Percentiles rank a stretch among this genome's conserved stretches.
Conservation (phyloP, 805 yeast species). For the Pichia scutulata region DNA sequence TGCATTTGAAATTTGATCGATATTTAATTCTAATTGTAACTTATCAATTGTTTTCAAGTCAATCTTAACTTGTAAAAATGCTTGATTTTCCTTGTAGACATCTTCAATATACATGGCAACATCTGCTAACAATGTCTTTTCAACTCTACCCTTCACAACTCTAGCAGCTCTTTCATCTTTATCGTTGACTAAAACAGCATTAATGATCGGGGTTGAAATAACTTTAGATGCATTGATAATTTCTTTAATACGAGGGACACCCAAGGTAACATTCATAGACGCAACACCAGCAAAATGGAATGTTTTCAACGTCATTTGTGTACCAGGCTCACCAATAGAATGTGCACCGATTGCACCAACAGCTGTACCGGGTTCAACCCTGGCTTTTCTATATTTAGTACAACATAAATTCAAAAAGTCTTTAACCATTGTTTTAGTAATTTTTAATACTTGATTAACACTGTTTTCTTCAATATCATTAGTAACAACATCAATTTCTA, state of each 20-base stretch:
- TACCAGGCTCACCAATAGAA: constrained; percentile 98
- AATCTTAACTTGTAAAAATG: constrained; percentile 72
- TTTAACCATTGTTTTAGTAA: constrained; percentile 51
- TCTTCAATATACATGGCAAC: constrained; percentile 88
- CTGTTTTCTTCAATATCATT: constrained; percentile 32
- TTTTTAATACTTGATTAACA: constrained; percentile 58
- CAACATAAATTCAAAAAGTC: constrained; percentile 72
- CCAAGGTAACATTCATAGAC: constrained; percentile 95
- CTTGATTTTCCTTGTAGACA: constrained; percentile 74
- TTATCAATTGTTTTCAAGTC: constrained; percentile 81
- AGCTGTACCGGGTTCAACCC: constrained; percentile 98
- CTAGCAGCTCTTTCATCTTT: constrained; percentile 96
- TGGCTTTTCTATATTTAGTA: constrained; percentile 76
- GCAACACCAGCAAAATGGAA: constrained; percentile 97
- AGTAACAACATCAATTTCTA: constrained; percentile 9
- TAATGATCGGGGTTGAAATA: constrained; percentile 94
- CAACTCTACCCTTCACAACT: constrained; percentile 95
- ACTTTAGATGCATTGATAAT: constrained; percentile 94
- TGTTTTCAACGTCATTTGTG: constrained; percentile 89
- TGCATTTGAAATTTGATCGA: constrained; percentile 82
- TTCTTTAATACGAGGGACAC: constrained; percentile 99
- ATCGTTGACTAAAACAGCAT: constrained; percentile 87
- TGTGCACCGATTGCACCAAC: constrained; percentile 99
- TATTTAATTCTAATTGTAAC: constrained; percentile 79
- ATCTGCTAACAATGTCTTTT: constrained; percentile 81